phyloP scores from a whole-genome alignment of 2,329 filamentous ascomycete species.

The Alternaria gaisen region DNA sequence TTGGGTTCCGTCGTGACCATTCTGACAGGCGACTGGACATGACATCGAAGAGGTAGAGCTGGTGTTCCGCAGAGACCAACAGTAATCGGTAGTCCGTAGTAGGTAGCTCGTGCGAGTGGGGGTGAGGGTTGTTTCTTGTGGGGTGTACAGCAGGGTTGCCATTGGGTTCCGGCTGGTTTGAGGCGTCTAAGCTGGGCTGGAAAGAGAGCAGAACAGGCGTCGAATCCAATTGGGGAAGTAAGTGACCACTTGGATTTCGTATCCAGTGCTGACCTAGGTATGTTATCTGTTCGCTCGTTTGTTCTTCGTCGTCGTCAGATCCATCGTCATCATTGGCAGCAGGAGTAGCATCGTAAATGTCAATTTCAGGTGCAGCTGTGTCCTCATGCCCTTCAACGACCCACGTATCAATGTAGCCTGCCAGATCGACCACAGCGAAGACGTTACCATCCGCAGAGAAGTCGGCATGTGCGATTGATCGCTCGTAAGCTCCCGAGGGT shows the following conservation, averaged over 20 bases:
- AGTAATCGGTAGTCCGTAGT: slow-evolving; percentile 64
- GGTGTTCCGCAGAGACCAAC: slow-evolving; percentile 69
- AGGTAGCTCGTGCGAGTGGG: slow-evolving; percentile 66
- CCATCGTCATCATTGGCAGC: slow-evolving; percentile 45
- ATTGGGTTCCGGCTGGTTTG: slow-evolving; percentile 45
- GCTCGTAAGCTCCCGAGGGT: slow-evolving; percentile 77
- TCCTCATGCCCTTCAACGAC: slow-evolving; percentile 69
- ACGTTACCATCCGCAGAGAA: slow-evolving; percentile 85
- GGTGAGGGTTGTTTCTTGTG: slow-evolving; percentile 61
- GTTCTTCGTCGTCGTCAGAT: slow-evolving; percentile 58
- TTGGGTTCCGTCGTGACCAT: slow-evolving; percentile 86
- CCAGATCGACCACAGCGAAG: slow-evolving; percentile 80
- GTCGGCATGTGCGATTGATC: slow-evolving; percentile 74
- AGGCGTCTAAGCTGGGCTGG: slow-evolving; percentile 47
- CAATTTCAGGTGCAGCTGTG: slow-evolving; percentile 52
- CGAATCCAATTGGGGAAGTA: slow-evolving; percentile 57
- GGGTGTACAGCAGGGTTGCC: slow-evolving; percentile 60
- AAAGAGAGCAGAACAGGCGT: slow-evolving; percentile 58
- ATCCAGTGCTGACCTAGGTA: slow-evolving; percentile 75
- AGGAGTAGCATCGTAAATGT: slow-evolving; percentile 45
- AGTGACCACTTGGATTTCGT: slow-evolving; percentile 71
- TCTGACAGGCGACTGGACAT: slow-evolving; percentile 78
- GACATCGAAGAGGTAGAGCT: slow-evolving; percentile 82
- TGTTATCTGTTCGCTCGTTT: slow-evolving; percentile 55
- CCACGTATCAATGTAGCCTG: slow-evolving; percentile 90